A percentile compares a stretch with the other conserved stretches of the same genome.
Conservation (phyloP, 2,329 filamentous ascomycete genomes). For the Claviceps humidiphila region DNA sequence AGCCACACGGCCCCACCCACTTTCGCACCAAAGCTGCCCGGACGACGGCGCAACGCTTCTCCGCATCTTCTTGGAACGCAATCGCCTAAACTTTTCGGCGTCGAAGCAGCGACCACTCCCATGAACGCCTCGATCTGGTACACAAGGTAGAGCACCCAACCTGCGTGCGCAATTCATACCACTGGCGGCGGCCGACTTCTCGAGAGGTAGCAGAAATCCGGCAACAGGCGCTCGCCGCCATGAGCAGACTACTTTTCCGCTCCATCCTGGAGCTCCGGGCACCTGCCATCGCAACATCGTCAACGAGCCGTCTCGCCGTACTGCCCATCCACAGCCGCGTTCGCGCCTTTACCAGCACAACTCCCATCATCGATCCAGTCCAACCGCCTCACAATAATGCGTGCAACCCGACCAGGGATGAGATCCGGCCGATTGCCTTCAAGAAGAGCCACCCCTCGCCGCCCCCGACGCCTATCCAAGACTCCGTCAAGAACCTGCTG, state of each 20-base stretch:
- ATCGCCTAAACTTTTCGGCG: slow-evolving; percentile 8
- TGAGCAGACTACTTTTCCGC: slow-evolving; percentile 49
- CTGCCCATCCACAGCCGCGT: slow-evolving; percentile 17
- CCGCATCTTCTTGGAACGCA: slow-evolving; percentile 10
- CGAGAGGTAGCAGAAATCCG: no score
- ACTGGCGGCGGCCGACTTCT: no score
- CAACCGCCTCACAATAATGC: slow-evolving; percentile 23
- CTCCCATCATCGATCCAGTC: slow-evolving; percentile 33
- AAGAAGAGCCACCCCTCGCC: slow-evolving; percentile 26
- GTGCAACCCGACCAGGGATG: slow-evolving; percentile 20
- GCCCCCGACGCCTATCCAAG: slow-evolving; percentile 30
- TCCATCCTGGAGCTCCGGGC: slow-evolving; percentile 47
- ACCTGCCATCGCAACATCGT: slow-evolving; percentile 11
- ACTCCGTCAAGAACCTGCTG: slow-evolving; percentile 47
- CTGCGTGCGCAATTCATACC: not conserved
- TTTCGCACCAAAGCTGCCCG: slow-evolving; percentile 8
- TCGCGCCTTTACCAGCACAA: slow-evolving; percentile 34
- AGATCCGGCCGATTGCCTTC: slow-evolving; percentile 23
- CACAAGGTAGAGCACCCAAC: not conserved
- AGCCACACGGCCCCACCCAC: not conserved
- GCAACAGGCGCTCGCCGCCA: slow-evolving; percentile 13
- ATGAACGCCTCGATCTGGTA: not conserved
- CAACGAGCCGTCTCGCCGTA: slow-evolving; percentile 4
- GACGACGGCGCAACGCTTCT: slow-evolving; percentile 22
- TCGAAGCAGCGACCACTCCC: not conserved